A percentile compares a stretch with the other conserved stretches of the same genome.
Conservation (phyloP, 1,284 basidiomycete species). For the Xerocomus nothofagi region DNA sequence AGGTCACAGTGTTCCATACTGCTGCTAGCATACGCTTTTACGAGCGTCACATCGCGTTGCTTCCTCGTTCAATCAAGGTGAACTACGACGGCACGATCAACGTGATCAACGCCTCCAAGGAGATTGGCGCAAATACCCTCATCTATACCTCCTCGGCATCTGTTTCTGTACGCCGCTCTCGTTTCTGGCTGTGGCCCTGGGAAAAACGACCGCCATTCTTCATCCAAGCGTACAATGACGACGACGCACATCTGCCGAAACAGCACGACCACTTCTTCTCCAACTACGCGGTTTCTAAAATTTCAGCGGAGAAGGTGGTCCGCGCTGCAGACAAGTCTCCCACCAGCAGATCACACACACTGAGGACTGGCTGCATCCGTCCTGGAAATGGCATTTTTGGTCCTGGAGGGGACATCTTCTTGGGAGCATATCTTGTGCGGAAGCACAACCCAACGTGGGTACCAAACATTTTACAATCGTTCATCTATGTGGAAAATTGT, state of each 20-base stretch:
- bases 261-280: conserved; percentile 63
- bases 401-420: conserved; percentile 67
- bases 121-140: conserved; percentile 49
- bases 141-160: conserved; percentile 67
- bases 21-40: conserved; percentile 76
- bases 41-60: conserved; percentile 53
- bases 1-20: conserved; percentile 68
- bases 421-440: conserved; percentile 59
- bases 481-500: conserved; percentile 72
- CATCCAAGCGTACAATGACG: conserved; percentile 59
- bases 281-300: conserved; percentile 66
- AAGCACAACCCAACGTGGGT: conserved; percentile 65
- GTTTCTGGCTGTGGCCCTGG: conserved; percentile 73
- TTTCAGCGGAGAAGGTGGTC: conserved; percentile 53
- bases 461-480: conserved; percentile 55
- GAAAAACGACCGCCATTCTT: conserved; percentile 53
- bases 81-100: conserved; percentile 68
- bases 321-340: conserved; percentile 50
- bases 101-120: conserved; percentile 44
- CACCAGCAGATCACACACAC: conserved; percentile 33
- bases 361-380: conserved; percentile 69
- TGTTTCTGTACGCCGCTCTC: conserved; percentile 50
- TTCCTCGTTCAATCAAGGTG: conserved; percentile 55
- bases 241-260: conserved; percentile 46
- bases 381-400: conserved; percentile 77